phyloP scores from a whole-genome alignment of 768 basidiomycete genomes.

The Lactarius deliciosus region DNA sequence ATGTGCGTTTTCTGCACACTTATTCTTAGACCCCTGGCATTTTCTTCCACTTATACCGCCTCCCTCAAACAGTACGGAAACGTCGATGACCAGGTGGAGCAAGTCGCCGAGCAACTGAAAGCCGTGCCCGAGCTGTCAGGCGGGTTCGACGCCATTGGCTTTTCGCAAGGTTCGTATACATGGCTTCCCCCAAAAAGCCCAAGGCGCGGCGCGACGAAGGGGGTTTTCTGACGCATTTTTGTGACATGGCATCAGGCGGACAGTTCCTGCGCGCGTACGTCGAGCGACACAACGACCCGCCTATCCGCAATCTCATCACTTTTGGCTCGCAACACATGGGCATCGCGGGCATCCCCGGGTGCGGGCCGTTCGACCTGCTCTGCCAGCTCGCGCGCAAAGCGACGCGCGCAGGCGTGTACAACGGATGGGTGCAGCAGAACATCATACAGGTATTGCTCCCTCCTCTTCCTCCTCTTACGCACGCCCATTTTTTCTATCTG shows the following conservation, averaged over 20 bases:
- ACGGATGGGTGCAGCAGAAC: slow-evolving; percentile 72
- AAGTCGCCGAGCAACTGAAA: slow-evolving; percentile 63
- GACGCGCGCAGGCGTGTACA: slow-evolving; percentile 64
- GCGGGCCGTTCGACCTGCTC: slow-evolving; percentile 61
- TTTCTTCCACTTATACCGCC: neutral
- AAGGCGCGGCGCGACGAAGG: neutral
- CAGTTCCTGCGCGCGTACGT: slow-evolving; percentile 87
- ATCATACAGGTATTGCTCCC: slow-evolving; percentile 58
- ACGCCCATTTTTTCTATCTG: neutral
- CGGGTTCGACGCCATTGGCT: slow-evolving; percentile 86
- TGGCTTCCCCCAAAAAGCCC: neutral
- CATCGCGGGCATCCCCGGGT: slow-evolving; percentile 70
- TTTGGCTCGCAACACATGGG: slow-evolving; percentile 91
- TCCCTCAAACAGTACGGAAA: slow-evolving; percentile 63
- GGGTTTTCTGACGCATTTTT: slow-evolving; percentile 4
- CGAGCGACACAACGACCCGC: slow-evolving; percentile 71
- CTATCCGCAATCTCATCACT: slow-evolving; percentile 77
- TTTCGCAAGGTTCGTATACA: slow-evolving; percentile 67
- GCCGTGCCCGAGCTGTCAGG: slow-evolving; percentile 58
- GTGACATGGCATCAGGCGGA: slow-evolving; percentile 48
- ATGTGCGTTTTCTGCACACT: slow-evolving; percentile 49
- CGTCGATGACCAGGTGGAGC: slow-evolving; percentile 64
- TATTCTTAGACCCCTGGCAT: neutral
- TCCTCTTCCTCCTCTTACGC: slow-evolving; percentile 13
- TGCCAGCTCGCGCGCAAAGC: slow-evolving; percentile 68